Base-by-base conservation (phyloP, 257 asterid species). In the Ehretia macrophylla region DNA sequence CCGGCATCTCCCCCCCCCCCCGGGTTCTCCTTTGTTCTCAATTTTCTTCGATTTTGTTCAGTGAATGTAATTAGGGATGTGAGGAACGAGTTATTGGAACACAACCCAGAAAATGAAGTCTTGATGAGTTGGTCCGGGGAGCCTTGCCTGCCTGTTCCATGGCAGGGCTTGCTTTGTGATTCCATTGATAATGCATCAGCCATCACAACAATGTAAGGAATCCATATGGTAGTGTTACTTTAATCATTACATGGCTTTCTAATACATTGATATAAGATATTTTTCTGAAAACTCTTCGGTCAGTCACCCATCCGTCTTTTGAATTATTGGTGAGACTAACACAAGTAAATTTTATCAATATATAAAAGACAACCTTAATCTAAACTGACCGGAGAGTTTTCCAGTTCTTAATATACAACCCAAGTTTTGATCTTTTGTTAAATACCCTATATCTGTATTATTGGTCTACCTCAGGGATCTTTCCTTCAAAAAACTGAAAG, bases 111-210 rank as follows among this genome's bases (percentile, higher is more conserved):
- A 14, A 85, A 62, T 64, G 76, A 75, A 67, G 51, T 72, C 44
- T 60, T 82, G 55, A 60, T 39, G 73, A 71, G 81, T 44, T 87
- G 96, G 94, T 62, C 75, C 3, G 85, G 90, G 55, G 86, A 87
- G 55, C 94, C 96, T 21, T 87, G 96, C 64, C 72, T 75, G 65
- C 96, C 96, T 40, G 68, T 63, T 75, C 79, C 82, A 39, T 84
- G 96, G 96, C 74, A 63, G 4, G 88, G 96, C 38, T 64, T 84
- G 67, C 57, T 75, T 35, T 87, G 96, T 67, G 83, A 68, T 52
- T 53, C 23, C 39, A 44, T 54, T 68, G 69, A 78, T 21, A 72
- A 77, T 49, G 44, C 79, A 66, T 60, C 73, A 48, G 67, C 69
- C 61, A 69, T 84, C 68, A 69, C 69, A 19, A 67, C 62, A 72